Percentiles rank a stretch among this genome's conserved stretches.
These are phyloP conservation scores for Eimeria praecox DNA, from an alignment of 169 alveolate species.

Conservation along the genomic window DNA sequence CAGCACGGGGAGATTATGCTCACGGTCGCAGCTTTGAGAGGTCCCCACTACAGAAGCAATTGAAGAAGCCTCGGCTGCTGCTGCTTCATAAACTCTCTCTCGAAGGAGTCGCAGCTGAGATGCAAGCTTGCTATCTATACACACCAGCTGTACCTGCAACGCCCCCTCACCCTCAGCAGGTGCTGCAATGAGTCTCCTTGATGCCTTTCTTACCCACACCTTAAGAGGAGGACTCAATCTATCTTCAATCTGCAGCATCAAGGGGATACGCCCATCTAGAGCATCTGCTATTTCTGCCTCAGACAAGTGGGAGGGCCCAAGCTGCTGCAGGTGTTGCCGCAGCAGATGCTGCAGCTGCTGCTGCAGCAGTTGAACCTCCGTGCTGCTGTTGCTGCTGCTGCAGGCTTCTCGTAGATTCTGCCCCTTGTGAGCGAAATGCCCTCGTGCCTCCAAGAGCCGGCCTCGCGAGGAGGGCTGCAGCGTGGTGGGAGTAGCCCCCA, in stretches of 20 bases:
- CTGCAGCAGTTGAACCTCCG: background rate
- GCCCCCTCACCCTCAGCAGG: background rate
- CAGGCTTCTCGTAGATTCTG: background rate
- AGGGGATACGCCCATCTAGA: constrained; percentile 11
- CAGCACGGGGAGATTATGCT: constrained; percentile 12
- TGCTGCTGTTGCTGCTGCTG: background rate
- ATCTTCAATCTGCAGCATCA: constrained; percentile 23
- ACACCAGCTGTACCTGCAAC: constrained; percentile 13
- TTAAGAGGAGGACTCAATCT: background rate
- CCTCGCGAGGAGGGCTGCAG: constrained; percentile 39
- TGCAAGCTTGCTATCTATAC: background rate
- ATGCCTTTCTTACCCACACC: constrained; percentile 11
- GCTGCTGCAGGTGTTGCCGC: constrained; percentile 56
- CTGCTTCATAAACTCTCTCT: background rate
- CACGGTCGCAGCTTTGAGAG: background rate
- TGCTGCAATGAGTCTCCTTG: background rate
- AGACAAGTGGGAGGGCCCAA: background rate
- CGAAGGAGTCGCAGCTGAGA: background rate
- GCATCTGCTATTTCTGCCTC: constrained; percentile 31
- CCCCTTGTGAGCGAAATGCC: background rate
- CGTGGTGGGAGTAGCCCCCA: constrained; percentile 60
- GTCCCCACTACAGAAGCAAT: background rate
- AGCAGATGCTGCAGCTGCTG: constrained; percentile 23
- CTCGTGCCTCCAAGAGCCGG: background rate
- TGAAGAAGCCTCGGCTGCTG: constrained; percentile 42